Percentiles rank a stretch among this genome's conserved stretches.
Conservation (phyloP, 768 basidiomycete species). For the Atractiella rhizophila region DNA sequence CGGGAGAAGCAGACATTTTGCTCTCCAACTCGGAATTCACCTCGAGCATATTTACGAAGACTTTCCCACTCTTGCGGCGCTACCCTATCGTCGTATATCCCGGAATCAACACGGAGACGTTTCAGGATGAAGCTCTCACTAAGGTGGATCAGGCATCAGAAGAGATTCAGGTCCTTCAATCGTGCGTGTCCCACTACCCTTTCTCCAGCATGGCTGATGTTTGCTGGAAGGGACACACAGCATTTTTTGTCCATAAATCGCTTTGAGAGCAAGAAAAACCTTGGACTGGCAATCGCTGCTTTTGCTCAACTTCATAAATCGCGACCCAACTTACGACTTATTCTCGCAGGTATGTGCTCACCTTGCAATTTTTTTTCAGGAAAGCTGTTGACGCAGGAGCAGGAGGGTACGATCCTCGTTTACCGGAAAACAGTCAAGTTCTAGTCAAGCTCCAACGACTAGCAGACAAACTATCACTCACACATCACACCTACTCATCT, state of each 20-base stretch:
- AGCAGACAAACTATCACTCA: conserved; percentile 32
- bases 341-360: conserved; percentile 39
- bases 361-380: neutral
- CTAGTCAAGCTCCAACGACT: conserved; percentile 36
- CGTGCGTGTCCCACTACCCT: conserved; percentile 1
- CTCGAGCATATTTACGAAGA: conserved; percentile 44
- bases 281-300: conserved; percentile 47
- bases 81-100: conserved; percentile 72
- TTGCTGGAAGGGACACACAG: neutral
- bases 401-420: conserved; percentile 76
- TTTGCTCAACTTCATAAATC: conserved; percentile 33
- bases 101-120: conserved; percentile 60
- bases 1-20: conserved; percentile 65
- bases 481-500: conserved; percentile 19
- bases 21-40: conserved; percentile 84
- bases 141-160: neutral
- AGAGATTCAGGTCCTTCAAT: conserved; percentile 1
- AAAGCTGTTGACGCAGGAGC: neutral
- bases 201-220: neutral
- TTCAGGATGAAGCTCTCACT: conserved; percentile 19
- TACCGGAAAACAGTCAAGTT: conserved; percentile 55
- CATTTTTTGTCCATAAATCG: conserved; percentile 69
- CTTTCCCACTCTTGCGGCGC: conserved; percentile 42
- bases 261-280: conserved; percentile 88
- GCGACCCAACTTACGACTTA: conserved; percentile 32